Evolutionary conservation across 192 early-diverging fungal species (phyloP), one percentile per base, ranked within the genome.

Genomic region (Blastocladiella britannica): DNA sequence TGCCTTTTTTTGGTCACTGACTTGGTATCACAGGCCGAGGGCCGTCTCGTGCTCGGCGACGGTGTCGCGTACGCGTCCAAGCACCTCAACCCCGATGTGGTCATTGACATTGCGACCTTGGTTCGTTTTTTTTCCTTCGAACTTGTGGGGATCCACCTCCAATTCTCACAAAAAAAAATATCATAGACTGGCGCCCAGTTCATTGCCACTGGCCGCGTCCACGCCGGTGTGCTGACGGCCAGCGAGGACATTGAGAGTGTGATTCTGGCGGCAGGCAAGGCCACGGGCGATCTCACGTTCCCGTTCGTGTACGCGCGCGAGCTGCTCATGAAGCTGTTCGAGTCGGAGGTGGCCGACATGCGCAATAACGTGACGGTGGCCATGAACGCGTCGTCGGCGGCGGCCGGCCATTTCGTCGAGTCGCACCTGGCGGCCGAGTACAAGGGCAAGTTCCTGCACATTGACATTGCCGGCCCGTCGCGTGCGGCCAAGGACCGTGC

Each of bases 81-180:
- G 61, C 58, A 72, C 53, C 56, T 77, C 23, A 37, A 58, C 29
- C 60, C 75, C 0, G 72, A 74, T 51, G 58, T 66, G 26, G 47
- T 77, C 31, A 53, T 77, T 25, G 73, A 77, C 61, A 72, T 77
- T 53, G 70, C 75, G 5, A 77, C 75, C 8, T 43, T 77, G 53
- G 52, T 43, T 43, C 37, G 18, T 43, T 43, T 43, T 18, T 6
- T 6, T 18, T 43, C 6, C 37, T 8, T 18, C 18, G 37, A 6
- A 6, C 37, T 18, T 43, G 18, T 8, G 7, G 37, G 6, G 37
- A 8, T 43, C 6, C 37, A 6, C 37, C 37, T 6, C 37, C 37
- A 43, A n/a, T n/a, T n/a, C n/a, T n/a, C n/a, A n/a, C n/a, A n/a
- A n/a, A n/a, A n/a, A n/a, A n/a, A n/a, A n/a, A n/a, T n/a, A n/a